Conservation (phyloP, 768 basidiomycete genomes). For the Podaxis sp. region DNA sequence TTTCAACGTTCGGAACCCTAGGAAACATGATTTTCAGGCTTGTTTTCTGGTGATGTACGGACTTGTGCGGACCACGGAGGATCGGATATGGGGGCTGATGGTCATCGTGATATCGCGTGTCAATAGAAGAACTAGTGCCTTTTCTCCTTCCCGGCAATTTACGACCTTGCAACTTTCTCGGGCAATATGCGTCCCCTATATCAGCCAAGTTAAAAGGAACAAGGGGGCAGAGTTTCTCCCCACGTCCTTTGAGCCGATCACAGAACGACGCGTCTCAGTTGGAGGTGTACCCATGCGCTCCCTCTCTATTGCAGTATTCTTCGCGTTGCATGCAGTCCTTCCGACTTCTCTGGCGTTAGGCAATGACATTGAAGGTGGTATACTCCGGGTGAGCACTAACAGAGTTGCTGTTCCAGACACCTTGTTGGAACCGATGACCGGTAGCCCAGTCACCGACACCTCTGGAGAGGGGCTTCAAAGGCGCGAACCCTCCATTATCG, state of each 20-base stretch:
- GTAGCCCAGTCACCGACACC: neutral
- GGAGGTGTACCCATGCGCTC: neutral
- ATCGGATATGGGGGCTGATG: neutral
- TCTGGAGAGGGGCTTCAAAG: neutral
- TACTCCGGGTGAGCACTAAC: neutral
- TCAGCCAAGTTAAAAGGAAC: neutral
- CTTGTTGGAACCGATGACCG: neutral
- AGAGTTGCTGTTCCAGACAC: neutral
- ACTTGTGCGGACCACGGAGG: no score
- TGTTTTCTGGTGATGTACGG: no score
- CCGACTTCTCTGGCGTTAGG: neutral
- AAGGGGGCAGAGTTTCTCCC: neutral
- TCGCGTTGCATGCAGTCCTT: neutral
- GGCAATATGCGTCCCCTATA: no score
- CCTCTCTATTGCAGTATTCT: neutral
- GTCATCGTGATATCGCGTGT: no score
- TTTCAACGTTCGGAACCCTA: no score
- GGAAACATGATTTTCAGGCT: no score
- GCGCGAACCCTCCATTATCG: constrained; percentile 2
- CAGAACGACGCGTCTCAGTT: neutral
- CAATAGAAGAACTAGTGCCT: no score
- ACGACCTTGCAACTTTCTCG: no score
- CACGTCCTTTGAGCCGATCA: neutral
- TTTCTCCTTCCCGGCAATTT: no score
- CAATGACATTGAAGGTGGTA: neutral